Evolutionary conservation across 2,329 filamentous ascomycete species (phyloP), one percentile per base, ranked within the genome.

Genomic region (Aspergillus tanneri): DNA sequence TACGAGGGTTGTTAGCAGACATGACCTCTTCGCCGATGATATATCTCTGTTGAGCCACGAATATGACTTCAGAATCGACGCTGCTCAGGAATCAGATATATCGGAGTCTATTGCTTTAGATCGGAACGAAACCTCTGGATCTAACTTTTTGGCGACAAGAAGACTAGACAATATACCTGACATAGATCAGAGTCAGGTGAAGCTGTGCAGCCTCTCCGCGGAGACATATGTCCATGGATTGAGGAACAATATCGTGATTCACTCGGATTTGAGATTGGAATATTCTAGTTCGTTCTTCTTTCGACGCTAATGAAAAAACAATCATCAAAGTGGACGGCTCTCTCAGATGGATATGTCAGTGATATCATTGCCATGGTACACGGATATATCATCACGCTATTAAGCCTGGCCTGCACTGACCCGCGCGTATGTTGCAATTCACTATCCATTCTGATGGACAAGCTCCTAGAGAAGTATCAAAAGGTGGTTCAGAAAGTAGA

Each of bases 201-300:
- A 30, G 27, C 11, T 36, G 12, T 3, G 27, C 25, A n/a, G 18
- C 30, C 36, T n/a, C 7, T 23, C 11, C 24, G 24, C 24, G 11
- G 11, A 6, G 28, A 34, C 16, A 79, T 83, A 38, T 62, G 77
- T 44, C 34, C 60, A 0, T 77, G 75, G 63, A 76, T 83, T 12
- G 59, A 66, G 16, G 30, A 61, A 0, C 57, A 72, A 0, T 78
- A 82, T 52, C 53, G 54, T 0, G 55, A 63, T 0, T 79, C 73
- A 0, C 76, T 78, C 0, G 80, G 79, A 0, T 77, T 78, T 12
- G 78, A 83, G 43, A 50, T 85, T 0, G 81, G 80, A 0, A 82
- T 69, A 1, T 73, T 75, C 52, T 65, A 66, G 30, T 34, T 59
- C 0, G 56, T 64, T 1, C 42, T 71, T 3, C 44, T 70, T 2